phyloP scores from a whole-genome alignment of 2,329 filamentous ascomycete genomes.

The Talaromyces sp. region DNA sequence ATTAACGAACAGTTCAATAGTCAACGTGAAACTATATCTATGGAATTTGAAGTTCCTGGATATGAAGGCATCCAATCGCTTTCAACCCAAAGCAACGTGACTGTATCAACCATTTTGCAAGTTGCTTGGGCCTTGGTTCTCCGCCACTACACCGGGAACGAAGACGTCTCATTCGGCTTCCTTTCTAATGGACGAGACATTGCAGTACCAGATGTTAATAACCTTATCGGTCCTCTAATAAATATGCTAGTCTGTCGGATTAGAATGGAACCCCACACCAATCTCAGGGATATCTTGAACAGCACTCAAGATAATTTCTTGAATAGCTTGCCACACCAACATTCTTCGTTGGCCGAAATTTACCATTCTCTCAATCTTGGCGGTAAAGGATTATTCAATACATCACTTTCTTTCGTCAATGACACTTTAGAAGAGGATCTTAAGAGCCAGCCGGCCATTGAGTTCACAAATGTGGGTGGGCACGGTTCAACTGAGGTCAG shows the following conservation, averaged over 20 bases:
- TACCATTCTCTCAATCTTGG: not conserved
- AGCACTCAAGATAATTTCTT: not conserved
- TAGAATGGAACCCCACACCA: not conserved
- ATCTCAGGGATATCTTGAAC: not conserved
- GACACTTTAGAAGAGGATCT: not conserved
- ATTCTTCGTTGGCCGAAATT: not conserved
- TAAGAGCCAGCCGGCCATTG: not conserved
- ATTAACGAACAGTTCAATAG: not conserved
- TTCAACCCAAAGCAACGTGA: conserved; percentile 5
- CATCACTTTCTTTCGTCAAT: not conserved
- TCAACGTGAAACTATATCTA: not conserved
- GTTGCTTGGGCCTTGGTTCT: conserved; percentile 36
- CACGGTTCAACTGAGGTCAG: not conserved
- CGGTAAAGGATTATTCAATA: not conserved
- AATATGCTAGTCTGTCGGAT: conserved; percentile 16
- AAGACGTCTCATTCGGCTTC: conserved; percentile 36
- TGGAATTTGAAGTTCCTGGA: not conserved
- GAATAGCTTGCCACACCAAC: not conserved
- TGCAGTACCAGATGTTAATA: conserved; percentile 24
- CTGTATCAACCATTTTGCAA: conserved; percentile 27
- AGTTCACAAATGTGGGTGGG: not conserved
- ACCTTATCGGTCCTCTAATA: conserved; percentile 31
- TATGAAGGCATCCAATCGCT: not conserved
- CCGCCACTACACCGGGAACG: conserved; percentile 27
- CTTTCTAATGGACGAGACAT: conserved; percentile 35